Evolutionary conservation across 768 basidiomycete genomes (phyloP), one percentile per base, ranked within the genome.

Genomic region (Tulasnella sp.): DNA sequence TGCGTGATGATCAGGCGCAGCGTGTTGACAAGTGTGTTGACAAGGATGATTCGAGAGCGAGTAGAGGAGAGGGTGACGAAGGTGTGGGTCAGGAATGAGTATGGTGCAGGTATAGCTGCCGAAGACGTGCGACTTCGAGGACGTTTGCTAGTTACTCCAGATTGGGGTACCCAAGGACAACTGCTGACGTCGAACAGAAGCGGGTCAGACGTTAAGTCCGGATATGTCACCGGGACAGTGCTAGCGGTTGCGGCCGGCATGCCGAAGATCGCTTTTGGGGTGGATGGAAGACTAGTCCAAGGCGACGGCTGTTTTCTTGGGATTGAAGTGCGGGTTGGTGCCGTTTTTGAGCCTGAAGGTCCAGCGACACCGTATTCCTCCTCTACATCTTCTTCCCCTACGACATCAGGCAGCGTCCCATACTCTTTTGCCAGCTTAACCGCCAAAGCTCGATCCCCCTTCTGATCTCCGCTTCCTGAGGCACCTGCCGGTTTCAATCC

Each of bases 1-100:
- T 91, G 89, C 56, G 86, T 84, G 80, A 91, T 87, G 76, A 97
- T 88, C 31, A 90, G 88, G 38, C 93, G 91, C 12, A 97, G 85
- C 39, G 92, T 88, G 82, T 97, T 97, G 48, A 92, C 92, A 78
- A 94, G 85, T 24, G 88, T 88, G 82, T 92, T 90, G 80, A 91
- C 84, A 77, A 95, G 94, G 44, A 87, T 83, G 75, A 91, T 92
- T 38, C 94, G 90, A 31, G 94, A 95, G 42, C 91, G 90, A 0
- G 94, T 95, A 72, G 87, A 84, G 3, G 90, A 89, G 34, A 95
- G 83, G 16, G 88, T 86, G 14, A 88, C 87, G 10, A 95, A 88
- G 1, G 92, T 87, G 82, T 91, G 89, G 1, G 89, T 89, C 38
- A 95, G 88, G 83, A 94, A 93, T 2, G 92, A 88, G 84, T 93